Percentiles rank a stretch among this genome's conserved stretches.
These are phyloP conservation scores for Medicago arabica DNA, from an alignment of 306 rosid species.

Conservation along the genomic window DNA sequence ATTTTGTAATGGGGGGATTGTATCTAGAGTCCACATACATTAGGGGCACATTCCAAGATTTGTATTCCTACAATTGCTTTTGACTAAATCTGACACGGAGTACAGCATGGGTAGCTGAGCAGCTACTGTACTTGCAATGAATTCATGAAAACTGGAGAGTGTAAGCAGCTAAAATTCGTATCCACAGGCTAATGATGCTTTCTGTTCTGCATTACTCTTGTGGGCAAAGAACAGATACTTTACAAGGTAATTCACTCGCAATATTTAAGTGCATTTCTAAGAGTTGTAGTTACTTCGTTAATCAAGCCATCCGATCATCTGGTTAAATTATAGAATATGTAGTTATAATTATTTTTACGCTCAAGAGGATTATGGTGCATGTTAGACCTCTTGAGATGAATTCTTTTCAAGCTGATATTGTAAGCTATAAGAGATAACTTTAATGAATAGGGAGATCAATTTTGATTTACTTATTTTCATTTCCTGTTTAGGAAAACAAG, in stretches of 20 bases:
- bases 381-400: slow-evolving; percentile 4
- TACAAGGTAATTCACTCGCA: slow-evolving; percentile 27
- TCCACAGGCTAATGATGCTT: slow-evolving; percentile 24
- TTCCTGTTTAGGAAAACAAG: neutral
- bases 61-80: slow-evolving; percentile 28
- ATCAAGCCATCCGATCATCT: slow-evolving; percentile 27
- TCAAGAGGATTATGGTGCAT: slow-evolving; percentile 13
- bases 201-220: slow-evolving; percentile 16
- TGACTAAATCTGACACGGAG: slow-evolving; percentile 26
- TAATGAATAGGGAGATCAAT: neutral
- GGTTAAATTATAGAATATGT: slow-evolving; percentile 35
- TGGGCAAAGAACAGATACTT: slow-evolving; percentile 27
- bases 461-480: slow-evolving; percentile 23
- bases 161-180: slow-evolving; percentile 21
- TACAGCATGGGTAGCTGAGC: slow-evolving; percentile 38
- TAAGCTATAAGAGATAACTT: slow-evolving; percentile 9
- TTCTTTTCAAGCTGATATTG: slow-evolving; percentile 10
- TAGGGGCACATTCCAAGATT: slow-evolving; percentile 24
- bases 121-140: slow-evolving; percentile 34
- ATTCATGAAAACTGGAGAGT: slow-evolving; percentile 15
- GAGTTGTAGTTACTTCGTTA: slow-evolving; percentile 27
- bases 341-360: slow-evolving; percentile 11
- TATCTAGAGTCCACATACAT: slow-evolving; percentile 40
- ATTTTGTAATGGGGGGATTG: slow-evolving; percentile 42
- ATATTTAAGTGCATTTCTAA: neutral